Evolutionary conservation across 2,329 filamentous ascomycete genomes (phyloP).

Genomic region (Aspergillus neoniger): DNA sequence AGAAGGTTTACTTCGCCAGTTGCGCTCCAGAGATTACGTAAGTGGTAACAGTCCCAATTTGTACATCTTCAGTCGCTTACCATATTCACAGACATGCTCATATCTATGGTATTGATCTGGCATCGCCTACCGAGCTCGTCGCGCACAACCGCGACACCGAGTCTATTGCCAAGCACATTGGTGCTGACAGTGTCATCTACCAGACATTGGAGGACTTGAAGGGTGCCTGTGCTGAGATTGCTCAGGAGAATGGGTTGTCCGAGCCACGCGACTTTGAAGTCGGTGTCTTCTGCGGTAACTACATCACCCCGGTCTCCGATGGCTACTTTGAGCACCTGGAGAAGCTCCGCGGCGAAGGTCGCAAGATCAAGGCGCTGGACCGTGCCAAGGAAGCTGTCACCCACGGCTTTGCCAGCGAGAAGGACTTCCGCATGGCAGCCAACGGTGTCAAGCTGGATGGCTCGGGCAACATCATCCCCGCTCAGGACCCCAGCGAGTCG

Average conservation of each 20-base stretch:
- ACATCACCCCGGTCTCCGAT: conserved; percentile 75
- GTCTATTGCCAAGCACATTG: conserved; percentile 67
- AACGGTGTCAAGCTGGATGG: conserved; percentile 62
- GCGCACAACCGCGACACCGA: conserved; percentile 65
- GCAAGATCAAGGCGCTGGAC: conserved; percentile 67
- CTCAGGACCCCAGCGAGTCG: conserved; percentile 27
- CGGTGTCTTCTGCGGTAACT: conserved; percentile 87
- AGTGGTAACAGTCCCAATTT: conserved; percentile 15
- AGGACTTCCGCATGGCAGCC: conserved; percentile 63
- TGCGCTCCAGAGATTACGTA: conserved; percentile 77
- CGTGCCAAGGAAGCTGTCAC: conserved; percentile 65
- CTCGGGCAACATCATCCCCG: conserved; percentile 60
- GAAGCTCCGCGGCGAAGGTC: conserved; percentile 68
- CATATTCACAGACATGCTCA: conserved; percentile 63
- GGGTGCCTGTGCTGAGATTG: conserved; percentile 72
- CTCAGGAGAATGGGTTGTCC: conserved; percentile 54
- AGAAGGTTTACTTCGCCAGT: conserved; percentile 78
- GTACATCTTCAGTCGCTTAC: conserved; percentile 9
- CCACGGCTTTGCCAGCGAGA: conserved; percentile 62
- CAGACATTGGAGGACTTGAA: conserved; percentile 78
- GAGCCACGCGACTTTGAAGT: conserved; percentile 73
- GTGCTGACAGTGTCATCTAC: conserved; percentile 75
- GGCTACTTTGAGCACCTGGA: conserved; percentile 83
- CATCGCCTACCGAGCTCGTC: conserved; percentile 69
- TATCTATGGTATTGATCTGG: conserved; percentile 80